Conservation (phyloP, 2,329 filamentous ascomycete genomes). For the Talaromyces rugulosus region DNA sequence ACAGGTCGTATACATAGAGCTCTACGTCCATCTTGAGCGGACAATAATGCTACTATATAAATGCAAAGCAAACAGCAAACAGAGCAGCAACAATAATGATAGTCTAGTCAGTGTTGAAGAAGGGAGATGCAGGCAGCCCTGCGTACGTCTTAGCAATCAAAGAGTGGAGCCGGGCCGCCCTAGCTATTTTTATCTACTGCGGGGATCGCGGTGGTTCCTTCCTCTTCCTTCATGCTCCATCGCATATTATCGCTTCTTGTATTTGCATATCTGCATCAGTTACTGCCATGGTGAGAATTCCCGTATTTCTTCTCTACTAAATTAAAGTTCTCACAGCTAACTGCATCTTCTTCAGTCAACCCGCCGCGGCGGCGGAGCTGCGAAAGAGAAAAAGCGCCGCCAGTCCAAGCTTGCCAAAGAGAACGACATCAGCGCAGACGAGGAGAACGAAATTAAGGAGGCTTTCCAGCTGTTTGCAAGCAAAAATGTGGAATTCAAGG, state of each 20-base stretch:
- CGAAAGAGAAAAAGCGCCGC: slow-evolving; percentile 45
- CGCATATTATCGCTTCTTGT: background rate
- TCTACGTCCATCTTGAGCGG: slow-evolving; percentile 63
- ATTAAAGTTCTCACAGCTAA: background rate
- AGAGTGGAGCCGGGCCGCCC: background rate
- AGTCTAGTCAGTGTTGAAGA: background rate
- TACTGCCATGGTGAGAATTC: slow-evolving; percentile 4
- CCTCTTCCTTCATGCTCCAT: background rate
- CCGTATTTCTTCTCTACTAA: background rate
- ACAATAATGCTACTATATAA: background rate
- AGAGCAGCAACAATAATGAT: background rate
- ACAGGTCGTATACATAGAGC: slow-evolving; percentile 75
- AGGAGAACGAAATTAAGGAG: slow-evolving; percentile 88
- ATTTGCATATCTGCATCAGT: background rate
- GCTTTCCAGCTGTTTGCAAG: slow-evolving; percentile 76
- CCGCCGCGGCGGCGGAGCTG: slow-evolving; percentile 30
- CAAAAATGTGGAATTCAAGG: slow-evolving; percentile 56
- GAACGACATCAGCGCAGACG: slow-evolving; percentile 75
- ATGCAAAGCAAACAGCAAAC: background rate
- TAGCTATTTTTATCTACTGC: background rate
- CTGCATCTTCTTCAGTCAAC: slow-evolving; percentile 24
- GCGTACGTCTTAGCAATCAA: background rate
- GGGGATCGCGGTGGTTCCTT: background rate
- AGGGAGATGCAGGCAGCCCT: background rate
- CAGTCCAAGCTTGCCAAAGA: slow-evolving; percentile 89